Percentiles rank a stretch among this genome's conserved stretches.
Conservation (phyloP, 2,329 filamentous ascomycete genomes). For the Magnaporthiopsis poae region DNA sequence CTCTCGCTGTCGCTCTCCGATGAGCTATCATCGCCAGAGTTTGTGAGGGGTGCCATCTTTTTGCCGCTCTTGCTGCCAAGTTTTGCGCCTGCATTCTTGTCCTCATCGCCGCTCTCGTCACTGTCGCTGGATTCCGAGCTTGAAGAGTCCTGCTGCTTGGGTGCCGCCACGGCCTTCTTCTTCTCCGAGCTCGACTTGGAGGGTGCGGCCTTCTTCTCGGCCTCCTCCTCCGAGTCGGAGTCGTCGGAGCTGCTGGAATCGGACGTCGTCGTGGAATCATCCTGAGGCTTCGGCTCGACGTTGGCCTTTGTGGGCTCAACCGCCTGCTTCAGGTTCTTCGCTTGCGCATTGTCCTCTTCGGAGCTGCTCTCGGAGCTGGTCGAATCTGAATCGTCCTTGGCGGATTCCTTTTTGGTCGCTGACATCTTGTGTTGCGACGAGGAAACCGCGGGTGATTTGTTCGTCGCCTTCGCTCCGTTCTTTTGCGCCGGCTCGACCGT, state of each 20-base stretch:
- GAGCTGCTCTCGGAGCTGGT: slow-evolving; percentile 4
- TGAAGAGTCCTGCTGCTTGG: slow-evolving; percentile 15
- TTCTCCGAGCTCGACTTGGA: slow-evolving; percentile 13
- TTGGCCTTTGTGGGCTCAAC: neutral
- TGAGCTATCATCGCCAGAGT: slow-evolving; percentile 9
- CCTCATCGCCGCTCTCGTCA: neutral
- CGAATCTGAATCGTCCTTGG: slow-evolving; percentile 2
- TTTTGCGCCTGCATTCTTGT: slow-evolving; percentile 5
- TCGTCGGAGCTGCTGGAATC: neutral
- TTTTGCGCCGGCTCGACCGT: neutral
- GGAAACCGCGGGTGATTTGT: neutral
- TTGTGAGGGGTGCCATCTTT: slow-evolving; percentile 14
- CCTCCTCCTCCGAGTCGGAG: slow-evolving; percentile 10
- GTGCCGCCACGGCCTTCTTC: neutral
- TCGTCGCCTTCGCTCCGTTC: neutral
- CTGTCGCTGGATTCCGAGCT: slow-evolving; percentile 17
- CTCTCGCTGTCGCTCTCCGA: slow-evolving; percentile 20
- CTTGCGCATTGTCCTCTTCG: slow-evolving; percentile 1
- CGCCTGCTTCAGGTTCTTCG: neutral
- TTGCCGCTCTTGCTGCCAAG: slow-evolving; percentile 8
- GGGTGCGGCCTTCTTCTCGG: slow-evolving; percentile 7
- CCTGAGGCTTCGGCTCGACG: neutral
- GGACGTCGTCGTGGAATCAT: neutral
- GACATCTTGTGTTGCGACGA: neutral
- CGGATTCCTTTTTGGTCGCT: neutral